phyloP scores from a whole-genome alignment of 257 asterid species.

The Solanum microdontum region DNA sequence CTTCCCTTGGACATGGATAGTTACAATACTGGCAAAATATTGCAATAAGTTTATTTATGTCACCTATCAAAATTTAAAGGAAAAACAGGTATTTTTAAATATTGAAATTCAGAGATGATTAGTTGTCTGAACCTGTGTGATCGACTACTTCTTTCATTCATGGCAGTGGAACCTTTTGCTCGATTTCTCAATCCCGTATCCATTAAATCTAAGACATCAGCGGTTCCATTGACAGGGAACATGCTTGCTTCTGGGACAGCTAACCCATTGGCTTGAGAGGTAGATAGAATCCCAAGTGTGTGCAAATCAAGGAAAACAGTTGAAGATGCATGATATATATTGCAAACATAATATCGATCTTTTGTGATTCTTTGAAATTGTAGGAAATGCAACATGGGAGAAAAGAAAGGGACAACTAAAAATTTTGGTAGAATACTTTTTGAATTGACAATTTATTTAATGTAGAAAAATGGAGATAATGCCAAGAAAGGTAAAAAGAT shows the following conservation, averaged over 20 bases:
- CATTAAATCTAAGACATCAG: slow-evolving; percentile 72
- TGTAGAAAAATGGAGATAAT: not conserved
- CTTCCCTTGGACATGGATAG: slow-evolving; percentile 60
- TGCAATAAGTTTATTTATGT: not conserved
- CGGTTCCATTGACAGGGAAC: slow-evolving; percentile 44
- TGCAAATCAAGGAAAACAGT: slow-evolving; percentile 58
- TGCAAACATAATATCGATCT: not conserved
- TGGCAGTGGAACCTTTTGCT: slow-evolving; percentile 76
- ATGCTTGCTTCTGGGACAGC: slow-evolving; percentile 90
- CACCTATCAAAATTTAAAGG: not conserved
- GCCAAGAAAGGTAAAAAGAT: not conserved
- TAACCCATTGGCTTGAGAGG: slow-evolving; percentile 58
- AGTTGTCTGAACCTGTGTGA: slow-evolving; percentile 66
- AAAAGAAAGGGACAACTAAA: not conserved
- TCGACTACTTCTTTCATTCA: slow-evolving; percentile 92
- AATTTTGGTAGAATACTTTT: not conserved
- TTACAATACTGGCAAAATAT: slow-evolving; percentile 44
- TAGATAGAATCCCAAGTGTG: slow-evolving; percentile 74
- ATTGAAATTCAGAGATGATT: not conserved
- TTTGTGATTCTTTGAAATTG: not conserved
- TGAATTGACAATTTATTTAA: not conserved
- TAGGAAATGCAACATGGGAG: not conserved
- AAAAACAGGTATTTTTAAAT: not conserved
- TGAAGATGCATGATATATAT: not conserved
- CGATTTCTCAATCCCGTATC: slow-evolving; percentile 71